Evolutionary conservation across 495 filamentous ascomycete species (phyloP).

Genomic region (Aspergillus ellipticus): DNA sequence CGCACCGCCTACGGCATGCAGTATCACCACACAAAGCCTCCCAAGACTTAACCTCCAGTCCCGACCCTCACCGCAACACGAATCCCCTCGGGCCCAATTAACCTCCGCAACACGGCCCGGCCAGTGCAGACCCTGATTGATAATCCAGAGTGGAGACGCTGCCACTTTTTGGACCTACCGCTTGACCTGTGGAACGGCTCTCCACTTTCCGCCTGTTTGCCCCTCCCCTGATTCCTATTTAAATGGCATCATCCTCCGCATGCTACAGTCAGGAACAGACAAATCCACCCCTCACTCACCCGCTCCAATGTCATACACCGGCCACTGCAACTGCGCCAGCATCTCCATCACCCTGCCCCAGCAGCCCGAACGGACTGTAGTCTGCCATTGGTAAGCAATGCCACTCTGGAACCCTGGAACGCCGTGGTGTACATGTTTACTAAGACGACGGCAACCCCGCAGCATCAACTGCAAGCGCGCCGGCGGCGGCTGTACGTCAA

Average conservation of each 20-base stretch:
- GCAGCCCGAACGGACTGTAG: conserved; percentile 14
- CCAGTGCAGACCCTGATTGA: no score
- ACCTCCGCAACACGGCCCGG: no score
- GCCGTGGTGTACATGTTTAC: not conserved
- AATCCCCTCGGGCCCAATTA: no score
- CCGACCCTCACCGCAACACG: no score
- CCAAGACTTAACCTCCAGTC: no score
- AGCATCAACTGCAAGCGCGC: conserved; percentile 23
- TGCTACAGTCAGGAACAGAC: no score
- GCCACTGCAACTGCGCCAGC: conserved; percentile 29
- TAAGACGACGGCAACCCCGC: not conserved
- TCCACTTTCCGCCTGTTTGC: not conserved
- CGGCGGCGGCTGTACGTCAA: conserved; percentile 18
- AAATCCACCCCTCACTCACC: no score
- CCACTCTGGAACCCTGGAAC: not conserved
- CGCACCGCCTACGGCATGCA: no score
- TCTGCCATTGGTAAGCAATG: conserved; percentile 27
- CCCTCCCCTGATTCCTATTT: not conserved
- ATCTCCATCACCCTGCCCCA: conserved; percentile 26
- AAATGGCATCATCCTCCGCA: no score
- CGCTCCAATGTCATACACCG: conserved; percentile 28
- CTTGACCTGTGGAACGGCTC: no score
- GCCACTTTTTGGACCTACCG: not conserved
- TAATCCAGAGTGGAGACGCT: no score
- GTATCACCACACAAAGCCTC: no score